Base-by-base conservation (phyloP, 1,139 yeast species). In the Blastobotrys aristatus region DNA sequence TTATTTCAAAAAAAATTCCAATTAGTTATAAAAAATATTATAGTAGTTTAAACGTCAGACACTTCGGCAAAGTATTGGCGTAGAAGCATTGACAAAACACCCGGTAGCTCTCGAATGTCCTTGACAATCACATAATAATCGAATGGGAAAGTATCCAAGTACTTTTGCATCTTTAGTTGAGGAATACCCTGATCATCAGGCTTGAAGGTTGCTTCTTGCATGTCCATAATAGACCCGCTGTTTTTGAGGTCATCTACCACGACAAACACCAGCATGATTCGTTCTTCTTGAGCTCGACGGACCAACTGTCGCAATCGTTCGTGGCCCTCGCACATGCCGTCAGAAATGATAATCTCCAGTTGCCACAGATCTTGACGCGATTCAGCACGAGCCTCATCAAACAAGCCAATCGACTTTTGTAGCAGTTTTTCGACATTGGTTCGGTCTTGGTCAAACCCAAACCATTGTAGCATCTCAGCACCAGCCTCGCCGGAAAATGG, bases 291-390 rank as follows among this genome's bases (percentile, higher is more conserved):
- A 1, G 98, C 98, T 56, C 78, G 80, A 62, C 98, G 82, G 6
- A 92, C 97, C 60, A 90, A 73, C 52, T 92, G 75, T 57, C 84
- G 80, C 45, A 92, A 74, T 0, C 85, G 79, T 26, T 78, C 92
- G 65, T 92, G 98, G 64, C 88, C 94, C 65, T 92, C 98, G 66
- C 97, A 90, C 43, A 92, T 88, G 68, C 98, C 98, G 70, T 92
- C 98, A 3, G 96, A 87, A 38, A 94, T 76, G 53, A 94, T 84
- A 52, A 94, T 88, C 64, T 94, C 88, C 55, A 94, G 73, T 68
- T 89, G 96, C 97, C 97, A 92, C 62, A 87, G 75, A 56, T 87
- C 96, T 14, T 57, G 60, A 20, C 59, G 54, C 4, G 62, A 53
- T 21, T 57, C 63, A 18, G 49, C 42, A 55, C 74, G 74, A 1